A percentile compares a stretch with the other conserved stretches of the same genome.
Conservation (phyloP, 1,284 basidiomycete genomes). For the Peniophora sp. region DNA sequence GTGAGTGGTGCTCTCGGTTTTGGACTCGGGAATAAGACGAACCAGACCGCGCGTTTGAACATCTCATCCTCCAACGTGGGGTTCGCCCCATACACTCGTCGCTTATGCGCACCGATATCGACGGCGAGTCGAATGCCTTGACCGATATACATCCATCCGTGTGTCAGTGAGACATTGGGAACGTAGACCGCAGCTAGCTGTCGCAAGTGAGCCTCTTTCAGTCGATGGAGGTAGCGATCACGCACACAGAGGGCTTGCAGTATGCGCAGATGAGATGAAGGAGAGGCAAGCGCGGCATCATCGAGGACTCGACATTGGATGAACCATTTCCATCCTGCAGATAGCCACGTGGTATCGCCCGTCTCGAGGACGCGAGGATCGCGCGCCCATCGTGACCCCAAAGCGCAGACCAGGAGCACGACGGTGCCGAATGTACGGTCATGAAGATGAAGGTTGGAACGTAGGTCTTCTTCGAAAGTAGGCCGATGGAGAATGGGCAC, state of each 20-base stretch:
- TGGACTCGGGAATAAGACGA: constrained; percentile 5
- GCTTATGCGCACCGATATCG: constrained; percentile 56
- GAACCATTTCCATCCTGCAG: constrained; percentile 73
- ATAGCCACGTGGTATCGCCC: constrained; percentile 33
- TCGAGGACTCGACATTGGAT: constrained; percentile 42
- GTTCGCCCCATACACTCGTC: constrained; percentile 31
- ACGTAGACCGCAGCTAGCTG: constrained; percentile 18
- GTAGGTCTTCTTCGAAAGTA: constrained; percentile 34
- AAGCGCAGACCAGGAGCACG: constrained; percentile 44
- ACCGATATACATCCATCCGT: constrained; percentile 64
- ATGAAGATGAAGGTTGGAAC: constrained; percentile 29
- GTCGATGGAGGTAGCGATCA: neutral
- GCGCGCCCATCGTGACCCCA: constrained; percentile 38
- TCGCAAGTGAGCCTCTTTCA: constrained; percentile 1
- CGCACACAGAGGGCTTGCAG: constrained; percentile 52
- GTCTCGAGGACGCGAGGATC: constrained; percentile 52
- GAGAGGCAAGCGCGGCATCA: constrained; percentile 37
- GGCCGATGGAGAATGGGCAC: constrained; percentile 43
- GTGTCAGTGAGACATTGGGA: constrained; percentile 39
- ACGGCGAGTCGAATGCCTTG: constrained; percentile 63
- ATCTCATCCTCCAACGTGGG: constrained; percentile 47
- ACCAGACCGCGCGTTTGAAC: constrained; percentile 83
- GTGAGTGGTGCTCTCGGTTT: neutral
- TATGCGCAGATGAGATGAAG: constrained; percentile 60
- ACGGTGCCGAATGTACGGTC: constrained; percentile 40